A percentile compares a stretch with the other conserved stretches of the same genome.
Evolutionary conservation across 2,329 filamentous ascomycete species (phyloP).

Genomic region (Aspergillus thermomutatus): DNA sequence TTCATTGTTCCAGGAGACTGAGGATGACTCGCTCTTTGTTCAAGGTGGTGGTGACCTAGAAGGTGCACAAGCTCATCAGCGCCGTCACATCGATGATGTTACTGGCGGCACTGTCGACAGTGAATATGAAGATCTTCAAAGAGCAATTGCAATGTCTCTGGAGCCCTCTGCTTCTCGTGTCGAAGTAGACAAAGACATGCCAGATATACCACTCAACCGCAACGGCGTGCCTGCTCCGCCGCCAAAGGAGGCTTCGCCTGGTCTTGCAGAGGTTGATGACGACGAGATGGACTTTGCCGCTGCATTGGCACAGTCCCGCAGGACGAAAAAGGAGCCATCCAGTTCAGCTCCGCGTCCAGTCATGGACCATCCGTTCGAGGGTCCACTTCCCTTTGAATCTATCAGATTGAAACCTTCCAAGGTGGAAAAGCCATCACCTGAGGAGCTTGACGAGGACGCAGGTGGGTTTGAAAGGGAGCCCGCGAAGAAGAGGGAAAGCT

Average conservation of each 20-base stretch:
- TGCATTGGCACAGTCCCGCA: constrained; percentile 69
- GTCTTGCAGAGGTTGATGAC: constrained; percentile 58
- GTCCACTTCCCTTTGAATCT: constrained; percentile 85
- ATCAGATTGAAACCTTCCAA: constrained; percentile 63
- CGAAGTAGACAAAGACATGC: constrained; percentile 39
- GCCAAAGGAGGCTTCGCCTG: constrained; percentile 26
- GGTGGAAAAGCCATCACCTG: constrained; percentile 35
- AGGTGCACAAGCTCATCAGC: constrained; percentile 9
- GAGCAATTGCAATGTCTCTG: constrained; percentile 82
- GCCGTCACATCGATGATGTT: constrained; percentile 49
- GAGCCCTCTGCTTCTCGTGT: constrained; percentile 37
- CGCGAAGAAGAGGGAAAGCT: constrained; percentile 20
- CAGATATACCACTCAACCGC: constrained; percentile 30
- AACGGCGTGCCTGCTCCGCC: constrained; percentile 47
- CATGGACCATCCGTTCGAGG: constrained; percentile 63
- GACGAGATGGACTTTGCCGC: constrained; percentile 75
- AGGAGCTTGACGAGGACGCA: constrained; percentile 52
- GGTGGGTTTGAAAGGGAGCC: constrained; percentile 63
- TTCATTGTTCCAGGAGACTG: constrained; percentile 20
- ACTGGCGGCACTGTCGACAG: constrained; percentile 48
- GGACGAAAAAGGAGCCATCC: constrained; percentile 47
- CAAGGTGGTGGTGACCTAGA: constrained; percentile 44
- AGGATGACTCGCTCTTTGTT: constrained; percentile 57
- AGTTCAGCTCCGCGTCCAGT: constrained; percentile 43
- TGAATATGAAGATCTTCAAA: constrained; percentile 72